These are phyloP conservation scores for Yueomyces sp. DNA, from an alignment of 805 yeast genomes.

Conservation along the genomic window DNA sequence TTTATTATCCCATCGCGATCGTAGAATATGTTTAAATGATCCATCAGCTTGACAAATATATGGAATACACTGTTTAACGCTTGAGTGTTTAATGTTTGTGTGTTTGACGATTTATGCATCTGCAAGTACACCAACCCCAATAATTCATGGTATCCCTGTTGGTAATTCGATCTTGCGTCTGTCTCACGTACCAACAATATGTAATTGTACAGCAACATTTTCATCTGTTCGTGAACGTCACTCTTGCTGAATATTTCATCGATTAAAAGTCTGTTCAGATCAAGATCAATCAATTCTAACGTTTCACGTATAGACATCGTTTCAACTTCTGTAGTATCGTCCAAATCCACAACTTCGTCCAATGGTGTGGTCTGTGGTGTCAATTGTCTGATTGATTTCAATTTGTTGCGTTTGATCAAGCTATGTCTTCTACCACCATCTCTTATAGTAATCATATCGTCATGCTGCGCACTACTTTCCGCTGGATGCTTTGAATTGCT, in stretches of 20 bases:
- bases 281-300: constrained; percentile 18
- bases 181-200: background rate
- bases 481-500: background rate
- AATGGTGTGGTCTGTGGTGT: constrained; percentile 13
- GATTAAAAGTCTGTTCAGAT: constrained; percentile 16
- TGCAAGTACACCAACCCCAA: constrained; percentile 18
- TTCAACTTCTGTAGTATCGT: constrained; percentile 4
- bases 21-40: constrained; percentile 15
- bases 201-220: constrained; percentile 16
- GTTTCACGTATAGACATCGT: constrained; percentile 11
- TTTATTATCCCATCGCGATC: constrained; percentile 12
- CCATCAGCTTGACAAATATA: constrained; percentile 18
- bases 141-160: constrained; percentile 23
- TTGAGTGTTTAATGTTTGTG: background rate
- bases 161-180: constrained; percentile 7
- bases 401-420: background rate
- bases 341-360: background rate
- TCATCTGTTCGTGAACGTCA: constrained; percentile 12
- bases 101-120: background rate
- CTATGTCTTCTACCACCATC: background rate
- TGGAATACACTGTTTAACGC: constrained; percentile 8
- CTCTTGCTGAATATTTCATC: constrained; percentile 12
- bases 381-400: constrained; percentile 11
- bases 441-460: background rate
- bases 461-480: background rate